Base-by-base conservation (phyloP, 2,329 filamentous ascomycete genomes). In the Microsporum ferrugineum region DNA sequence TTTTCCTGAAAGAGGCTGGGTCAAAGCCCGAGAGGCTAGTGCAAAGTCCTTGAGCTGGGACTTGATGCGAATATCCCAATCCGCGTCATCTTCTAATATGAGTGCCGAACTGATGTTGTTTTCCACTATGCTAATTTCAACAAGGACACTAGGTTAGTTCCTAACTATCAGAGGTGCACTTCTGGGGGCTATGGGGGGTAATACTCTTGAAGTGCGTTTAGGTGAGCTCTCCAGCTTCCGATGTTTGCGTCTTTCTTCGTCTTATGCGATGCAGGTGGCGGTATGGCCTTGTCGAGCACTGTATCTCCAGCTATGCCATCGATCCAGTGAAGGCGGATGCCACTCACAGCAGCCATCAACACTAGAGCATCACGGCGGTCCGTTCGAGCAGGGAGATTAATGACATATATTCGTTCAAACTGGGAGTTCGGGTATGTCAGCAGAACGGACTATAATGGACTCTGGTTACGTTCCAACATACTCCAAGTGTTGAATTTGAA, bases 61-160 rank as follows among this genome's bases (percentile, higher is more conserved):
- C 36, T 79, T 78, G 29, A 84, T 68, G 0, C 75, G 71, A 10
- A 83, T 69, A 61, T 84, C 82, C 82, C 82, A 84, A 69, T 84
- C 81, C 23, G 77, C 75, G 61, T 84, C 81, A 65, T 84, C 81
- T 66, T 84, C 82, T 31, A 84, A 67, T 33, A 84, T 79, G 1
- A 84, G 69, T 0, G 79, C 80, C 1, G 77, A 79, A 0, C 73
- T 70, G 2, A 81, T 65, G 45, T 77, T 75, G 8, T 76, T 69
- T n/a, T 76, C 70, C 10, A 82, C 72, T 10, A 83, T 71, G 27
- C 72, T 74, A 23, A 6, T 31, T 31, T 27, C 6, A 12, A 31
- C 3, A 14, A 3, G 8, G 36, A 10, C 17, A 17, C 31, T 23
- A 38, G 17, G 4, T 38, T 14, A 23, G 17, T 23, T 10, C 53